phyloP scores from a whole-genome alignment of 371 early-diverging fungal species.

The Mucor irregularis region DNA sequence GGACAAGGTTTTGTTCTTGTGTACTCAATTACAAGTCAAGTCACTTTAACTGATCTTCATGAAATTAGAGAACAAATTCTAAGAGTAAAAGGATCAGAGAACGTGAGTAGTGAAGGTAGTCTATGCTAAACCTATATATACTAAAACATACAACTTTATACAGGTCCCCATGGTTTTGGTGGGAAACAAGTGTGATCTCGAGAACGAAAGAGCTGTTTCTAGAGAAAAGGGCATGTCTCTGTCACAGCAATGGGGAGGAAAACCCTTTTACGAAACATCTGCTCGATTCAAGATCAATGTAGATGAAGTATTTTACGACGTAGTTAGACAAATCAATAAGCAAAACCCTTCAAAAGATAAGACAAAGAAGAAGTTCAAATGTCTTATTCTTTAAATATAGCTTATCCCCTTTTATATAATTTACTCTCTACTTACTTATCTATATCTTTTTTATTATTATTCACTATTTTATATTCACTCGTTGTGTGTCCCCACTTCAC shows the following conservation, averaged over 20 bases:
- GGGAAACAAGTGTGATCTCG: slow-evolving; percentile 88
- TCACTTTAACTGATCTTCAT: slow-evolving; percentile 79
- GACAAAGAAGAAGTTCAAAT: slow-evolving; percentile 42
- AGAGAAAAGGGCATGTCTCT: slow-evolving; percentile 64
- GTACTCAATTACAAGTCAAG: slow-evolving; percentile 80
- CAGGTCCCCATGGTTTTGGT: slow-evolving; percentile 87
- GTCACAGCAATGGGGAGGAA: slow-evolving; percentile 71
- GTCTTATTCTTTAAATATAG: slow-evolving; percentile 37
- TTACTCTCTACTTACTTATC: slow-evolving; percentile 1
- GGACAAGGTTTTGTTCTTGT: slow-evolving; percentile 89
- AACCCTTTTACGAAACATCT: slow-evolving; percentile 82
- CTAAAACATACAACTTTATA: not conserved
- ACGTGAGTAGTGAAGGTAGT: slow-evolving; percentile 46
- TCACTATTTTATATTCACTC: not conserved
- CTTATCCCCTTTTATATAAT: not conserved
- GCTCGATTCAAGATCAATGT: slow-evolving; percentile 85
- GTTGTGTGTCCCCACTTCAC: not conserved
- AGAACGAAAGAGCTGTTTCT: slow-evolving; percentile 75
- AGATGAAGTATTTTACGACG: slow-evolving; percentile 72
- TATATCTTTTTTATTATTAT: not conserved
- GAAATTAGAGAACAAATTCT: slow-evolving; percentile 81
- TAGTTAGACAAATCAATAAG: slow-evolving; percentile 62
- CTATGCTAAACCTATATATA: not conserved
- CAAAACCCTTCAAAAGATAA: slow-evolving; percentile 45
- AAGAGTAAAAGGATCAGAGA: slow-evolving; percentile 79